Conservation (phyloP, 352 stramenopile genomes). For the Phytophthora ohioensis region DNA sequence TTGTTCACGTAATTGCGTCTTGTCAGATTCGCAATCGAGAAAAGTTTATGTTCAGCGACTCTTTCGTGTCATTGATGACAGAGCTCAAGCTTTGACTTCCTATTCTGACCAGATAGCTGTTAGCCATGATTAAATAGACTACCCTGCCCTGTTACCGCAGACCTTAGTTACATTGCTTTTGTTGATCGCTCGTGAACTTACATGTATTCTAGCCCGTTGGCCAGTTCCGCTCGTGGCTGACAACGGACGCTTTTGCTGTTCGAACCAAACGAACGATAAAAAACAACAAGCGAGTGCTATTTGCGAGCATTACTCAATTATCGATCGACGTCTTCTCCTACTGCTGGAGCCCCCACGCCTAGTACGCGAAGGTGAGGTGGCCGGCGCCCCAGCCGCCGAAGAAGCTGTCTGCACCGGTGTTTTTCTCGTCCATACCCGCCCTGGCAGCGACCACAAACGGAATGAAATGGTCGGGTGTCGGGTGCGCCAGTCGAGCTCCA, state of each 20-base stretch:
- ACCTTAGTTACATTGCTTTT: too few species aligned
- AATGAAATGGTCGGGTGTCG: conserved; percentile 51
- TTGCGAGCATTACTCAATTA: too few species aligned
- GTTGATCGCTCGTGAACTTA: too few species aligned
- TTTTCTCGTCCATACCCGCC: conserved; percentile 47
- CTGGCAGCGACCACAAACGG: conserved; percentile 52
- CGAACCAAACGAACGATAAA: too few species aligned
- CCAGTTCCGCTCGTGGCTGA: too few species aligned
- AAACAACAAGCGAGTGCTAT: too few species aligned
- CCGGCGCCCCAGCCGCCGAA: conserved; percentile 34
- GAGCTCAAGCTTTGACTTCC: not conserved
- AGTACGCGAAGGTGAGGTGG: conserved; percentile 47
- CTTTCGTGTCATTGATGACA: conserved; percentile 9
- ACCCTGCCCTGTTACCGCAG: too few species aligned
- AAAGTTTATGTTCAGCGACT: not conserved
- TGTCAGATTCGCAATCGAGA: conserved; percentile 24
- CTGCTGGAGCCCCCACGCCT: conserved; percentile 30
- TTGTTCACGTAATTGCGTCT: conserved; percentile 28
- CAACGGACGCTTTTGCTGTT: too few species aligned
- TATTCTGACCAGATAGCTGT: too few species aligned
- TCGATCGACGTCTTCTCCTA: not conserved
- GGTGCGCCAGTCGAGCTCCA: conserved; percentile 42
- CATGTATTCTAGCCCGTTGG: too few species aligned
- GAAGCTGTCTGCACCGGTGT: conserved; percentile 30
- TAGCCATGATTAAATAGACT: too few species aligned